Conservation (phyloP, 1,284 basidiomycete genomes). For the Leccinum subrobustum region DNA sequence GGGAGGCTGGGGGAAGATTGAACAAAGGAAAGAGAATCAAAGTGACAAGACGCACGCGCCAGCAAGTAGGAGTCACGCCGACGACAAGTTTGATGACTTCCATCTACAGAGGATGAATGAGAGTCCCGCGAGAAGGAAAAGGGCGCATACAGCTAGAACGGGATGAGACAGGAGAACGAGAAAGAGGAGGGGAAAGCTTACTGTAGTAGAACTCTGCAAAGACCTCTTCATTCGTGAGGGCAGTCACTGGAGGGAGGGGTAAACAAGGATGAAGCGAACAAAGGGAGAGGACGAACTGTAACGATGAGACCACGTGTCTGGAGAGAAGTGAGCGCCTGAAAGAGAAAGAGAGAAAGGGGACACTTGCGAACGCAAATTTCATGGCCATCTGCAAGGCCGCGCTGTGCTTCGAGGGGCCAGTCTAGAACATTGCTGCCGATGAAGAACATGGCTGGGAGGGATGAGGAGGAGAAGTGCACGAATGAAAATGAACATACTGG, state of each 20-base stretch:
- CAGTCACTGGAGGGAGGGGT: slow-evolving; percentile 49
- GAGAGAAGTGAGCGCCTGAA: neutral
- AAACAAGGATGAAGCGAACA: neutral
- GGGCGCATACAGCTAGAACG: slow-evolving; percentile 25
- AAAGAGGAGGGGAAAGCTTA: slow-evolving; percentile 25
- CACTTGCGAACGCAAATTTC: slow-evolving; percentile 58
- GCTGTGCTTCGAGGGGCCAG: slow-evolving; percentile 69
- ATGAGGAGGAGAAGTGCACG: neutral
- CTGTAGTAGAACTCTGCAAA: slow-evolving; percentile 83
- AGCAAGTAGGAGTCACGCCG: slow-evolving; percentile 68
- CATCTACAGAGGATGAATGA: slow-evolving; percentile 35
- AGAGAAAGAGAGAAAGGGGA: neutral
- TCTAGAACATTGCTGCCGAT: slow-evolving; percentile 77
- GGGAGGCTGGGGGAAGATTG: slow-evolving; percentile 45
- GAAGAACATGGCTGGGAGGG: slow-evolving; percentile 63
- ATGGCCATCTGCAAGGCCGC: slow-evolving; percentile 63
- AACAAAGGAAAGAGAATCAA: neutral
- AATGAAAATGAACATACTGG: slow-evolving; percentile 44
- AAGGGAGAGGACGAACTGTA: slow-evolving; percentile 39
- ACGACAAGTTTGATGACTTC: slow-evolving; percentile 51
- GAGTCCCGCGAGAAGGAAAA: too few species aligned
- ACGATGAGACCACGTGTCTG: slow-evolving; percentile 59
- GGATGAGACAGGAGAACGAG: neutral
- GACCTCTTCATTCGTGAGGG: slow-evolving; percentile 67
- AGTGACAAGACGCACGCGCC: slow-evolving; percentile 45